Evolutionary conservation across 129 eudicot genomes (phyloP).

Genomic region (Solidago caesia): DNA sequence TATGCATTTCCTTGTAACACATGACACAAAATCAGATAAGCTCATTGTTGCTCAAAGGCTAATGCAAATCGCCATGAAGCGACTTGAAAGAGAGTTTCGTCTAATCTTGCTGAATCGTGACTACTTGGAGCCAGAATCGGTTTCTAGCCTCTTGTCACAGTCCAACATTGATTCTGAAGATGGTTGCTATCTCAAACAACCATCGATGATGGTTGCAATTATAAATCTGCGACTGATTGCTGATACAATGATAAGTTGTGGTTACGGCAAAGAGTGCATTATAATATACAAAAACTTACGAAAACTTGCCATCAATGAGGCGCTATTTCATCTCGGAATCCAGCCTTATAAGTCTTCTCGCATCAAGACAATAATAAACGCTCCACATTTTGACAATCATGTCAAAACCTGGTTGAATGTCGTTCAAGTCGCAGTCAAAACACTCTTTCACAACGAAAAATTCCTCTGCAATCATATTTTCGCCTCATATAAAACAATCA

Average conservation of each 20-base stretch:
- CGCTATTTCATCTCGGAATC: conserved; percentile 48
- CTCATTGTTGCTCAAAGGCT: conserved; percentile 41
- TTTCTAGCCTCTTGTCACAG: conserved; percentile 34
- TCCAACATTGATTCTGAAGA: conserved; percentile 32
- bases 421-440: conserved; percentile 35
- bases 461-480: conserved; percentile 62
- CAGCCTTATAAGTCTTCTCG: conserved; percentile 34
- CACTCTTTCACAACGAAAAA: conserved; percentile 51
- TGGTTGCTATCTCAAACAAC: conserved; percentile 2
- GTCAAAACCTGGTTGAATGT: conserved; percentile 52
- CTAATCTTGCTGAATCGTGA: conserved; percentile 40
- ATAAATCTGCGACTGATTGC: no score
- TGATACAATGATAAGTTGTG: no score
- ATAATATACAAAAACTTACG: conserved; percentile 47
- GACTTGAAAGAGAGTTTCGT: conserved; percentile 61
- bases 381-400: conserved; percentile 37
- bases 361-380: conserved; percentile 35
- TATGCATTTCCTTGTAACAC: conserved; percentile 40
- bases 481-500: conserved; percentile 21
- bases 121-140: conserved; percentile 36
- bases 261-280: conserved; percentile 55
- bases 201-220: no score
- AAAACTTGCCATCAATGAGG: conserved; percentile 59
- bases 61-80: conserved; percentile 62
- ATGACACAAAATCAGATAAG: no score